phyloP scores from a whole-genome alignment of 73 alveolate species.

The Symbiodinium natans region DNA sequence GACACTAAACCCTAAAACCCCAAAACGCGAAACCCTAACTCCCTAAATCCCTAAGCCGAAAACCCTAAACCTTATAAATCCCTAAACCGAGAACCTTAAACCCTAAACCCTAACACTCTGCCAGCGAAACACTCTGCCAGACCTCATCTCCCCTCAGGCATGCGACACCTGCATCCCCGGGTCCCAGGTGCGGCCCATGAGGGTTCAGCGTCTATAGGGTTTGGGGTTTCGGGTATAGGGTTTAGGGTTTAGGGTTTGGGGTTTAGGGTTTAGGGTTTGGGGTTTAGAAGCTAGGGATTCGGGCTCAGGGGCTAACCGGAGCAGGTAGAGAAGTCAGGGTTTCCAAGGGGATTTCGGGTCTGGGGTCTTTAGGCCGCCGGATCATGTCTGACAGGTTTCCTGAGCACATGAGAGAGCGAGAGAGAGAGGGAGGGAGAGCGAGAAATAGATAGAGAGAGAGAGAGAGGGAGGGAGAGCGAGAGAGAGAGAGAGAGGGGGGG shows the following conservation, averaged over 20 bases:
- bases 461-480: too few relatives aligned
- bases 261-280: too few relatives aligned
- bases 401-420: too few relatives aligned
- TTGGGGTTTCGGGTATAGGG: neutral
- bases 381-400: neutral
- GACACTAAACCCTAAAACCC: too few relatives aligned
- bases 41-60: neutral
- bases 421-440: too few relatives aligned
- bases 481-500: too few relatives aligned
- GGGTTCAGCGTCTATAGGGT: neutral
- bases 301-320: too few relatives aligned
- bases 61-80: neutral
- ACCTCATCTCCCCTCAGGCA: neutral
- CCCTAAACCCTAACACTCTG: neutral
- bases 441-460: too few relatives aligned
- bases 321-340: too few relatives aligned
- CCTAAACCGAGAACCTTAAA: neutral
- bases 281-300: too few relatives aligned
- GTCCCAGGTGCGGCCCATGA: slow-evolving; percentile 8
- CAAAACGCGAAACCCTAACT: too few relatives aligned
- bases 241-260: too few relatives aligned
- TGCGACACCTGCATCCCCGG: slow-evolving; percentile 92
- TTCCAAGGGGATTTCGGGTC: neutral
- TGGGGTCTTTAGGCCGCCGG: neutral
- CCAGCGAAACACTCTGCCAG: neutral